A percentile compares a stretch with the other conserved stretches of the same genome.
These are phyloP conservation scores for Funneliformis mosseae DNA, from an alignment of 192 early-diverging fungal genomes.

Conservation along the genomic window DNA sequence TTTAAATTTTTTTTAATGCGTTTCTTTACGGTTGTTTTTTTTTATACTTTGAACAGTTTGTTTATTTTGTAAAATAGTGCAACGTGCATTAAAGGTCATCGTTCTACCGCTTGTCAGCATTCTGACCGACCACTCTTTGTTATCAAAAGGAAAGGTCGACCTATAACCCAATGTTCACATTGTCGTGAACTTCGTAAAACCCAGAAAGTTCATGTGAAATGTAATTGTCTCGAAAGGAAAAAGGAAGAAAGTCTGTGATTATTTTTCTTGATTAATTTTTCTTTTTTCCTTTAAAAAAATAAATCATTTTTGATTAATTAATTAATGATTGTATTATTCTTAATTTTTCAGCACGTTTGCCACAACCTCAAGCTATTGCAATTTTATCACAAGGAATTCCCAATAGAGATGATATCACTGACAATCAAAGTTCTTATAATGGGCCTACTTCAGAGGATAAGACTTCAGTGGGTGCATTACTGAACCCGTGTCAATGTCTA, in stretches of 20 bases:
- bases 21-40: not conserved
- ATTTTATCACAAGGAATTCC: not conserved
- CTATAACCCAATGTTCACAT: conserved; percentile 69
- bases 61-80: conserved; percentile 36
- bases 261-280: not conserved
- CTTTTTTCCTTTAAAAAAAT: not conserved
- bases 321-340: not conserved
- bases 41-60: not conserved
- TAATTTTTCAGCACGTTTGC: not conserved
- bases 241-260: conserved; percentile 10
- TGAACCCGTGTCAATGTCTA: conserved; percentile 22
- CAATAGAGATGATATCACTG: not conserved
- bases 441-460: not conserved
- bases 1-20: not conserved
- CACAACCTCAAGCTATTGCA: not conserved
- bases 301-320: not conserved
- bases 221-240: conserved; percentile 58
- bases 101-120: conserved; percentile 57
- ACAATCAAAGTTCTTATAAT: not conserved
- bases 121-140: conserved; percentile 59
- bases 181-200: conserved; percentile 71
- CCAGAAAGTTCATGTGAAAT: conserved; percentile 69
- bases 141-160: conserved; percentile 71
- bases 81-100: conserved; percentile 60
- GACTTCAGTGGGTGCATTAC: not conserved